These are phyloP conservation scores for Medicago arabica DNA, from an alignment of 306 rosid species.

Conservation along the genomic window DNA sequence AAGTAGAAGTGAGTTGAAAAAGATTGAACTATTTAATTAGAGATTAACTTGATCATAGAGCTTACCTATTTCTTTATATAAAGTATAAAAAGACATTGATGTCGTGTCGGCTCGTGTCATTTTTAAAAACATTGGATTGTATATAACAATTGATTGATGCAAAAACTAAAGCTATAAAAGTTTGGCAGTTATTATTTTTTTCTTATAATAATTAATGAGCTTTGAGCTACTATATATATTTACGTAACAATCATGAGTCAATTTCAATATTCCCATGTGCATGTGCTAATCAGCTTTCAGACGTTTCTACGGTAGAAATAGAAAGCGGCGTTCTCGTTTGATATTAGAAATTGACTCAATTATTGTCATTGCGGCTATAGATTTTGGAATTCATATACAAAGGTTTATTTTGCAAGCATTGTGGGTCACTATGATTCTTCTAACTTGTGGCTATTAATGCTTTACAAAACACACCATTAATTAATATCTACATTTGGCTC, in stretches of 20 bases:
- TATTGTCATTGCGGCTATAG: constrained; percentile 27
- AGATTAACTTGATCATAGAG: no score
- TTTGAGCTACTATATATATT: background rate
- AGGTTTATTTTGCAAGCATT: constrained; percentile 37
- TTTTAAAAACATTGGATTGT: no score
- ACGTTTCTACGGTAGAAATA: constrained; percentile 36
- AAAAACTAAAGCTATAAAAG: no score
- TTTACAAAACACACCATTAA: background rate
- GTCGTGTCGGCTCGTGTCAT: no score
- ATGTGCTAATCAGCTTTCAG: constrained; percentile 33
- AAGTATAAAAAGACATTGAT: no score
- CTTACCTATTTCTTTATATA: no score
- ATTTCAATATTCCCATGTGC: constrained; percentile 30
- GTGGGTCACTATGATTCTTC: constrained; percentile 39
- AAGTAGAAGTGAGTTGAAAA: no score
- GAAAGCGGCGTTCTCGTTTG: constrained; percentile 48
- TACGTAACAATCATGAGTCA: constrained; percentile 26
- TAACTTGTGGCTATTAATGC: constrained; percentile 39
- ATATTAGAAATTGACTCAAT: constrained; percentile 34
- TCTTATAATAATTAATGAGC: no score
- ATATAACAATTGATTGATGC: no score
- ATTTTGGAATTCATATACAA: constrained; percentile 35
- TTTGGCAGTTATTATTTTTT: no score
- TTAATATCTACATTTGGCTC: constrained; percentile 42
- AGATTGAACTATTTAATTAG: no score